Evolutionary conservation across 345 rosid genomes (phyloP), one percentile per base, ranked within the genome.

Genomic region (Laguncularia racemosa): DNA sequence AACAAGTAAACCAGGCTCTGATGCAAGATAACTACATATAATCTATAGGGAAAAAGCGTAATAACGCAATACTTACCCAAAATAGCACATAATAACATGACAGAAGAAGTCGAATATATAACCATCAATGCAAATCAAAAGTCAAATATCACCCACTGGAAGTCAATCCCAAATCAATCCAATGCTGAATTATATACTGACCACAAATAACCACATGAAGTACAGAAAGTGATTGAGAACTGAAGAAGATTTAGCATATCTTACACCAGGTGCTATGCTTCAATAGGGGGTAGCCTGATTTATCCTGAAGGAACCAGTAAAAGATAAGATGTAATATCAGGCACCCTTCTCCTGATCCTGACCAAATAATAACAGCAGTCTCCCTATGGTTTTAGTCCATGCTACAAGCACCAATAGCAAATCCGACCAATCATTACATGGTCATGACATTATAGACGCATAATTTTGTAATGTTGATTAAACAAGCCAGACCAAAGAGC

Each of bases 331-430:
- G 48, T 46, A 63, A 63, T 63, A 63, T 54, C 60, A 63, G 67
- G 67, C 58, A 63, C 60, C 67, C 48, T 55, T 63, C 67, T 63
- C 28, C 61, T 58, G 61, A 58, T 52, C 67, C 67, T 63, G 60
- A 63, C 59, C 67, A 63, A 63, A 50, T 63, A 54, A 63, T 54
- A 63, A 48, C 23, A 28, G 23, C 23, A 43, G 48, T 46, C 67
- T 55, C 59, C 67, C 67, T 55, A 54, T 55, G 59, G 67, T 13
- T 63, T 63, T 56, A 54, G 54, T 28, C 60, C 51, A 47, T 19
- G 44, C 33, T 54, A 55, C 47, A 55, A 63, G 52, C 40, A n/a
- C 54, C 59, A 63, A 26, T 26, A 26, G 28, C 28, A 26, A 26
- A 26, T 33, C 40, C 40, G 9, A 33, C 40, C 40, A 33, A 33